Evolutionary conservation across 371 early-diverging fungal genomes (phyloP), one percentile per base, ranked within the genome.

Genomic region (Lichtheimia corymbifera): DNA sequence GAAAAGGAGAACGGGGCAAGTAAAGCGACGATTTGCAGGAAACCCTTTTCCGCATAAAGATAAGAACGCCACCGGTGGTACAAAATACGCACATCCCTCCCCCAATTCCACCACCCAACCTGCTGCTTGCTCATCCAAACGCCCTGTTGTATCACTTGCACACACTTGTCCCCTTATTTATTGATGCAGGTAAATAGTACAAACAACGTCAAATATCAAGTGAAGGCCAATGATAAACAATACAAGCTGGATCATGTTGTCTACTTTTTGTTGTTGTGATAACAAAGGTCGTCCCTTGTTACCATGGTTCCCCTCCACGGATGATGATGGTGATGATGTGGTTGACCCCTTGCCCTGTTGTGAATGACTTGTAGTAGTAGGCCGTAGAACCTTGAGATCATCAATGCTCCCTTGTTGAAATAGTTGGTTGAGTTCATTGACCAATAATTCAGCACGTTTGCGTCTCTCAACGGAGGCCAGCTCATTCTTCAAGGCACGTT

Each of bases 401-500:
- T 53, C 61, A 15, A 61, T 13, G 2, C 17, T 7, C 1, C 61
- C 67, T 25, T 67, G 64, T 49, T 62, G 58, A 25, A 63, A 50
- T 4, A 67, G 45, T 30, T 45, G 30, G 22, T 55, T 45, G n/a
- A 67, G 61, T 40, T 67, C 67, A 15, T 27, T 20, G 22, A 62
- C 4, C 18, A 63, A 25, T n/a, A 63, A 44, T 20, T 50, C 60
- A 22, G 56, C 57, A 14, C 67, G 63, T 50, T 56, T 62, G 3
- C 63, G 27, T 12, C 67, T 51, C 18, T 63, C 67, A 1, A 59
- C 60, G 11, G 59, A 63, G 2, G 51, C 52, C 13, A 67, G 50
- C 28, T 62, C 63, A 6, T 47, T 24, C 55, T 27, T 47, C 15
- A 67, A 45, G 5, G 50, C 63, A 25, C 50, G 42, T 44, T 63